phyloP scores from a whole-genome alignment of 768 basidiomycete genomes.

The Trametes villosa region DNA sequence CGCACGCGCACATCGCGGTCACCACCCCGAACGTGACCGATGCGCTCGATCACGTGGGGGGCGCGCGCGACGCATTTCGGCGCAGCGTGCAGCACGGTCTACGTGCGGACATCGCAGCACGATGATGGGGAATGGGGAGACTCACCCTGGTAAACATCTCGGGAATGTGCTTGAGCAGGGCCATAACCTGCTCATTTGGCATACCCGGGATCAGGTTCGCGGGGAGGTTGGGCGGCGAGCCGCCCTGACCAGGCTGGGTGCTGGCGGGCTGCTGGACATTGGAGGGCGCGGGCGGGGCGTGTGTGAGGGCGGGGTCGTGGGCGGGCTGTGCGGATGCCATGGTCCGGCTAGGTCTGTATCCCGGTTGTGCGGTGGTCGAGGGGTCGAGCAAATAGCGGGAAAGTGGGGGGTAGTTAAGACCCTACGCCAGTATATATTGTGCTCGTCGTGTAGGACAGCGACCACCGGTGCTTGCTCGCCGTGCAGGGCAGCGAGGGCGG shows the following conservation, averaged over 20 bases:
- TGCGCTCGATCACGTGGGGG: conserved; percentile 28
- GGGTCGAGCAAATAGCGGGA: not conserved
- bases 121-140: conserved; percentile 15
- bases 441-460: conserved; percentile 11
- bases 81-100: not conserved
- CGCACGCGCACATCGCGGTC: conserved; percentile 20
- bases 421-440: not conserved
- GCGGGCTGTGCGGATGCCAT: conserved; percentile 27
- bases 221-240: conserved; percentile 3
- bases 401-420: not conserved
- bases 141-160: conserved; percentile 56
- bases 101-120: not conserved
- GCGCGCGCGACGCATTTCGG: conserved; percentile 20
- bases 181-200: conserved; percentile 62
- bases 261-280: conserved; percentile 23
- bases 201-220: conserved; percentile 32
- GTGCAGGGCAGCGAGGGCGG: conserved; percentile 22
- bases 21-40: conserved; percentile 29
- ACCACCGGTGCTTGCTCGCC: conserved; percentile 20
- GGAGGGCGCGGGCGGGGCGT: conserved; percentile 7
- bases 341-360: conserved; percentile 5
- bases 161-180: conserved; percentile 59
- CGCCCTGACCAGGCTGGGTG: conserved; percentile 5
- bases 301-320: conserved; percentile 27
- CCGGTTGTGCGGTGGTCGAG: conserved; percentile 1